Conservation (phyloP, 805 yeast species). For the Yarrowia sp. region DNA sequence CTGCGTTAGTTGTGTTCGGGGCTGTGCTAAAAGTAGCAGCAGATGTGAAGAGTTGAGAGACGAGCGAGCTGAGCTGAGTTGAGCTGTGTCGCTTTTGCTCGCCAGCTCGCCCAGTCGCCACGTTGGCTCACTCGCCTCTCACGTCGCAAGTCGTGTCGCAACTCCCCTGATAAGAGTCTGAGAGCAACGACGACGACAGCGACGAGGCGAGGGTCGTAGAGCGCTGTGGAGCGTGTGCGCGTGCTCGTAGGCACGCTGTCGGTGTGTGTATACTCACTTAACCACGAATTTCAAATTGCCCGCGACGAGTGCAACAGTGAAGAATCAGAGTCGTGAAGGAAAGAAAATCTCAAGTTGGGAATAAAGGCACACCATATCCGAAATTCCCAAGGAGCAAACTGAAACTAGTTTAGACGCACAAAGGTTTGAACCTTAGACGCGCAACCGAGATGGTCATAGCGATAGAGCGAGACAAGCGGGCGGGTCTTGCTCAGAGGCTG, state of each 20-base stretch:
- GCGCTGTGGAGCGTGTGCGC: too few relatives aligned
- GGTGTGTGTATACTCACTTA: slow-evolving; percentile 28
- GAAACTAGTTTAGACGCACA: slow-evolving; percentile 20
- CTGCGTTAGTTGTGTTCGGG: slow-evolving; percentile 12
- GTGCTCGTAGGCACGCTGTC: too few relatives aligned
- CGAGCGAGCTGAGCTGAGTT: neutral
- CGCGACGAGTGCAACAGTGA: slow-evolving; percentile 16
- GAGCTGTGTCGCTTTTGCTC: neutral
- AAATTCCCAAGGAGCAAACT: slow-evolving; percentile 26
- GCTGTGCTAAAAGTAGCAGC: neutral
- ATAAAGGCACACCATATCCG: slow-evolving; percentile 18
- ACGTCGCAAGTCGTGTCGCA: neutral
- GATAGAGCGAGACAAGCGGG: neutral
- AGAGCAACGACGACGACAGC: neutral
- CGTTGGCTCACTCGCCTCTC: too few relatives aligned
- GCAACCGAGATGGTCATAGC: slow-evolving; percentile 16
- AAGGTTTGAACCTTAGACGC: slow-evolving; percentile 16
- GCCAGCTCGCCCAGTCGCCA: too few relatives aligned
- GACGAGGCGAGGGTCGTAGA: too few relatives aligned
- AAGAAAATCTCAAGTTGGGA: slow-evolving; percentile 21
- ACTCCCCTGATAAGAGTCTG: neutral
- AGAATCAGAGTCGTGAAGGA: slow-evolving; percentile 20
- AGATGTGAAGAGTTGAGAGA: neutral
- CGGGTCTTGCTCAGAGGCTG: too few relatives aligned
- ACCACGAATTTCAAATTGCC: slow-evolving; percentile 22